phyloP scores from a whole-genome alignment of 2,329 filamentous ascomycete genomes.

The Xylaria sp. region DNA sequence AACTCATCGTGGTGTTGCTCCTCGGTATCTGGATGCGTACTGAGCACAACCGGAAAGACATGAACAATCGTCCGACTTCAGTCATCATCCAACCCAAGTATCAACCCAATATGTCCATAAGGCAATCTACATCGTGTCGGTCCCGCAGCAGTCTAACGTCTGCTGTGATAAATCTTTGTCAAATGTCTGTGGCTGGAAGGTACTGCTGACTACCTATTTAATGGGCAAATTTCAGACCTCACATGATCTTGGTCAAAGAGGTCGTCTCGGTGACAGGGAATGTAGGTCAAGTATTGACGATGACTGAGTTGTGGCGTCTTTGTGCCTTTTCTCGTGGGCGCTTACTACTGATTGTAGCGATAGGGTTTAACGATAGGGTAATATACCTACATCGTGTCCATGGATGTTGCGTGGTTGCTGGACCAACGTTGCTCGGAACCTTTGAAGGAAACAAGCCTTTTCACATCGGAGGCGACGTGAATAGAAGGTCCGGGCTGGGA shows the following conservation, averaged over 20 bases:
- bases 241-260: not conserved
- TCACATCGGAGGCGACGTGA: slow-evolving; percentile 15
- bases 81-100: not conserved
- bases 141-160: not conserved
- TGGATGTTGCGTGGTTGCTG: not conserved
- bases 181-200: not conserved
- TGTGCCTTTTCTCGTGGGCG: slow-evolving; percentile 1
- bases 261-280: not conserved
- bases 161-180: not conserved
- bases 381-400: not conserved
- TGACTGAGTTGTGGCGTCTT: not conserved
- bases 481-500: slow-evolving; percentile 23
- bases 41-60: slow-evolving; percentile 25
- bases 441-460: not conserved
- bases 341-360: slow-evolving; percentile 1
- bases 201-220: not conserved
- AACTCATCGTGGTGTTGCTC: slow-evolving; percentile 47
- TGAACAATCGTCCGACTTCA: slow-evolving; percentile 19
- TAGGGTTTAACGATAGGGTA: not conserved
- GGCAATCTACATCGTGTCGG: not conserved
- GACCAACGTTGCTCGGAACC: not conserved
- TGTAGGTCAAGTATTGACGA: not conserved
- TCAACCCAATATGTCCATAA: not conserved
- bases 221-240: not conserved
- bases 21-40: slow-evolving; percentile 36